phyloP scores from a whole-genome alignment of 805 yeast species.

The Candida takata region DNA sequence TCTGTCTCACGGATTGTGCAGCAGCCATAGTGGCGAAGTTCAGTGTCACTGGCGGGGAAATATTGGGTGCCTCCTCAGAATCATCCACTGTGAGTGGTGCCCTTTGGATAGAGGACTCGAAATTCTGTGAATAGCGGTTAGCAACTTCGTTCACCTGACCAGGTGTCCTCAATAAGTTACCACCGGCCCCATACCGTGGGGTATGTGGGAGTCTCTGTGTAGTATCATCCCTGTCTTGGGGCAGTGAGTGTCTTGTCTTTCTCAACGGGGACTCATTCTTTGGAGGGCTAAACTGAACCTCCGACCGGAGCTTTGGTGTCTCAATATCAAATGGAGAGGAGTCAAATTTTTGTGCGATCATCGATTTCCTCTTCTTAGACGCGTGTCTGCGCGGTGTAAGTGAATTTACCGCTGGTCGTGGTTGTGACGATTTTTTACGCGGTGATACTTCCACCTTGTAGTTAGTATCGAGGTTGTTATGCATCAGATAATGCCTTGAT shows the following conservation, averaged over 20 bases:
- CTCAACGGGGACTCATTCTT: slow-evolving; percentile 12
- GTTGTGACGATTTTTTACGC: slow-evolving; percentile 12
- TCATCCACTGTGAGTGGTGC: slow-evolving; percentile 13
- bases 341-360: slow-evolving; percentile 21
- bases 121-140: slow-evolving; percentile 12
- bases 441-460: slow-evolving; percentile 23
- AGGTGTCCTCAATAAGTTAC: slow-evolving; percentile 26
- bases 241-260: slow-evolving; percentile 3
- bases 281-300: slow-evolving; percentile 20
- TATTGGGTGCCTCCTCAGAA: slow-evolving; percentile 17
- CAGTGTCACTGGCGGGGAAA: slow-evolving; percentile 22
- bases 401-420: slow-evolving; percentile 14
- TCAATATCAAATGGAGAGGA: slow-evolving; percentile 25
- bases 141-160: slow-evolving; percentile 15
- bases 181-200: slow-evolving; percentile 38
- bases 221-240: slow-evolving; percentile 8
- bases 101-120: slow-evolving; percentile 1
- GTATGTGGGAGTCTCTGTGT: slow-evolving; percentile 40
- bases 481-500: slow-evolving; percentile 17
- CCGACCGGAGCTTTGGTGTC: slow-evolving; percentile 23
- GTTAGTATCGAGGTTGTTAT: slow-evolving; percentile 17
- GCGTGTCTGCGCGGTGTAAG: slow-evolving; percentile 18
- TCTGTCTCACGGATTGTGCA: slow-evolving; percentile 2
- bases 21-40: slow-evolving; percentile 14
- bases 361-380: slow-evolving; percentile 20